Conservation (phyloP, 2,329 filamentous ascomycete species). For the Chaetomium sp. region DNA sequence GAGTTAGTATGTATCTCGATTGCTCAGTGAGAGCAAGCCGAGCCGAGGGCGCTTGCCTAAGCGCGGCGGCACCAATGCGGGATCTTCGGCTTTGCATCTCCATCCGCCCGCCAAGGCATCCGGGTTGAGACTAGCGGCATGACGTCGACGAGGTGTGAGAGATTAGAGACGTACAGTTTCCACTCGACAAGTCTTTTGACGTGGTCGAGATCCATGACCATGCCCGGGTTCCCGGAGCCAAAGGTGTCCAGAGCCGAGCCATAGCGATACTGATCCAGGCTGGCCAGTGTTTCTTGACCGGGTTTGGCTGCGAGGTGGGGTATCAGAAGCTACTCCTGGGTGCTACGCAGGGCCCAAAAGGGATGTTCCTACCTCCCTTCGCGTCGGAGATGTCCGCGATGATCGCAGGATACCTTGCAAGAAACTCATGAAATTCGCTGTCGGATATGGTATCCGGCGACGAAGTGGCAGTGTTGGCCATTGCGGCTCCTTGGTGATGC, state of each 20-base stretch:
- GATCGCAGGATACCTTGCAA: constrained; percentile 34
- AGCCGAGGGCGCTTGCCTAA: constrained; percentile 22
- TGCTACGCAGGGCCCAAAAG: neutral
- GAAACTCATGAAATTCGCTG: constrained; percentile 34
- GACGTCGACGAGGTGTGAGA: constrained; percentile 3
- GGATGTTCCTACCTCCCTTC: constrained; percentile 47
- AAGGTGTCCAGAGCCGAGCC: constrained; percentile 54
- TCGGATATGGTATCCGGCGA: constrained; percentile 37
- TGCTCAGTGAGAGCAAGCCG: constrained; percentile 2
- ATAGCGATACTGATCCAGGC: constrained; percentile 65
- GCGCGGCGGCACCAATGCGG: constrained; percentile 11
- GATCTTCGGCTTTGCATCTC: constrained; percentile 7
- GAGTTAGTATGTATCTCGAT: constrained; percentile 47
- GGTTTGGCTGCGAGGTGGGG: constrained; percentile 46
- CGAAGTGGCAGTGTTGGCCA: constrained; percentile 29
- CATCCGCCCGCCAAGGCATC: constrained; percentile 15
- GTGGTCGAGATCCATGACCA: constrained; percentile 57
- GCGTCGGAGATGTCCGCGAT: constrained; percentile 46
- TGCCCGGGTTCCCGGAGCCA: constrained; percentile 37
- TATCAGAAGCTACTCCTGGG: constrained; percentile 20
- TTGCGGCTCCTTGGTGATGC: constrained; percentile 35
- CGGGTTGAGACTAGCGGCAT: neutral
- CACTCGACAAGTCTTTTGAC: constrained; percentile 66
- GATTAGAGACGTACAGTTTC: constrained; percentile 63
- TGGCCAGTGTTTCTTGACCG: constrained; percentile 54